A percentile compares a stretch with the other conserved stretches of the same genome.
Evolutionary conservation across 768 basidiomycete genomes (phyloP).

Genomic region (Boletus rubroflammeus): DNA sequence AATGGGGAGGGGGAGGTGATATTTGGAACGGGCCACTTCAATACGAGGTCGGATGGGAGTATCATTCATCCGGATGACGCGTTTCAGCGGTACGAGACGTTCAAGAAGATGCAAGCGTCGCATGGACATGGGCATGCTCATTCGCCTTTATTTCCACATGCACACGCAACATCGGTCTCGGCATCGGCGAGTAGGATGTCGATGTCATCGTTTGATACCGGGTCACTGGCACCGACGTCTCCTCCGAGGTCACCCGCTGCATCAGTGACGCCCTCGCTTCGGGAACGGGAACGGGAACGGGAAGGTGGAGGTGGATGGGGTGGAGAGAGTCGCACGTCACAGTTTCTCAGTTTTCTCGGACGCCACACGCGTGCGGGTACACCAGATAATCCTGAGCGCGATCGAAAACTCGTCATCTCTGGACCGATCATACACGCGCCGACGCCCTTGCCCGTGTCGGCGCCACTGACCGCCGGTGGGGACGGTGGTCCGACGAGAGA

Average conservation of each 20-base stretch:
- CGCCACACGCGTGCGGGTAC: slow-evolving; percentile 44
- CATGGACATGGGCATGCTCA: slow-evolving; percentile 1
- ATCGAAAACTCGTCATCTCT: slow-evolving; percentile 56
- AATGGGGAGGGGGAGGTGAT: background rate
- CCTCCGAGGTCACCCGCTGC: slow-evolving; percentile 41
- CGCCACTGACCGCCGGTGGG: background rate
- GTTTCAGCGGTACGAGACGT: slow-evolving; percentile 86
- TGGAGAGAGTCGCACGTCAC: slow-evolving; percentile 38
- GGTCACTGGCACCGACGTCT: slow-evolving; percentile 30
- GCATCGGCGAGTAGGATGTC: slow-evolving; percentile 48
- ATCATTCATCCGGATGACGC: slow-evolving; percentile 65
- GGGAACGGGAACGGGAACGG: slow-evolving; percentile 21
- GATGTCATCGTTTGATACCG: slow-evolving; percentile 54
- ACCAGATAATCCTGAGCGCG: slow-evolving; percentile 43
- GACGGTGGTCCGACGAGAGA: slow-evolving; percentile 34
- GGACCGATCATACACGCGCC: slow-evolving; percentile 53
- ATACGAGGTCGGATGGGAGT: slow-evolving; percentile 13
- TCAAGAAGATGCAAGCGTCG: slow-evolving; percentile 50
- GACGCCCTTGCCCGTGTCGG: slow-evolving; percentile 14
- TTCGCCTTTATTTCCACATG: slow-evolving; percentile 5
- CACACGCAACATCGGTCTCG: background rate
- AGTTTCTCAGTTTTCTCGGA: slow-evolving; percentile 62
- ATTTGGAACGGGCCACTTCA: background rate
- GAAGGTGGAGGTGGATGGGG: slow-evolving; percentile 8
- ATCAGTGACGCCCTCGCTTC: slow-evolving; percentile 29